Conservation (phyloP, 805 yeast genomes). For the Yarrowia divulgata region DNA sequence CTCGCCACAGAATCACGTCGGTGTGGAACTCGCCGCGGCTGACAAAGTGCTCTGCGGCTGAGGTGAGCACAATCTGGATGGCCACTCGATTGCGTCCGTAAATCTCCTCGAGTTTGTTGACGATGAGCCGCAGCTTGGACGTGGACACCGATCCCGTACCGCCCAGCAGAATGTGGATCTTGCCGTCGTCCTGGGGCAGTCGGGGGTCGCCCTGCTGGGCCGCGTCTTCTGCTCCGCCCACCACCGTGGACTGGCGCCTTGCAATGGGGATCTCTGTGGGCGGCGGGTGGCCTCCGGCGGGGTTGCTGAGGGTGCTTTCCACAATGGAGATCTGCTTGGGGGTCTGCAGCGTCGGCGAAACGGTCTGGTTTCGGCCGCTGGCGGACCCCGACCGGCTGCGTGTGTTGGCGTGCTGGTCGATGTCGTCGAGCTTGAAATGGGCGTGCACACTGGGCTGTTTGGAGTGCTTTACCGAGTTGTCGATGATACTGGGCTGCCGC, state of each 20-base stretch:
- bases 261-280: conserved; percentile 37
- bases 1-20: conserved; percentile 88
- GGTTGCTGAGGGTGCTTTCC: conserved; percentile 8
- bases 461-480: conserved; percentile 30
- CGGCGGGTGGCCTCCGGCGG: conserved; percentile 26
- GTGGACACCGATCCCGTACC: conserved; percentile 91
- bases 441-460: conserved; percentile 36
- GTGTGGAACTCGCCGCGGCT: conserved; percentile 64
- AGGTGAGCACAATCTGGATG: conserved; percentile 85
- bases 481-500: conserved; percentile 22
- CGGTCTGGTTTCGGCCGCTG: conserved; percentile 24
- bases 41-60: conserved; percentile 82
- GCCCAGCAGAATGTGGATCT: conserved; percentile 82
- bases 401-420: conserved; percentile 36
- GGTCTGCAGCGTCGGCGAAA: conserved; percentile 18
- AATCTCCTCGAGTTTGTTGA: conserved; percentile 79
- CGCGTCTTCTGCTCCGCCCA: not conserved
- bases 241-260: conserved; percentile 30
- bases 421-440: conserved; percentile 39
- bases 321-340: conserved; percentile 24
- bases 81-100: conserved; percentile 77
- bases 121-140: conserved; percentile 76
- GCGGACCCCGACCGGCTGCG: conserved; percentile 37
- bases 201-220: conserved; percentile 57
- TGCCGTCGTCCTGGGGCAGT: conserved; percentile 82